Evolutionary conservation across 2,329 filamentous ascomycete species (phyloP).

Genomic region (Diplodia seriata): DNA sequence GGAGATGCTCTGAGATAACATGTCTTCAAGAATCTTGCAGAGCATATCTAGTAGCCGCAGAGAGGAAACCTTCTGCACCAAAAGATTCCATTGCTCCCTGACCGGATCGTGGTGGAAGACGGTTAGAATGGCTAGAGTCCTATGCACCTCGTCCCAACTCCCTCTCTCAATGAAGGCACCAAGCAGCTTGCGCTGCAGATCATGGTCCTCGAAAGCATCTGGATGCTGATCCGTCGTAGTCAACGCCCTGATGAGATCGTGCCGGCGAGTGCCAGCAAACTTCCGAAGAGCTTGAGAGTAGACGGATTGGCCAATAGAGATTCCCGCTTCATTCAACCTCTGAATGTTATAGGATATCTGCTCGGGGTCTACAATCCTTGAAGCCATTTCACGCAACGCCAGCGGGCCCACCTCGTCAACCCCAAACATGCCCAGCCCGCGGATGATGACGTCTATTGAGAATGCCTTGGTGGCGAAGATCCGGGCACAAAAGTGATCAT

Average conservation of each 20-base stretch:
- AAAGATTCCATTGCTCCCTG: slow-evolving; percentile 55
- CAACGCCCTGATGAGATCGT: slow-evolving; percentile 59
- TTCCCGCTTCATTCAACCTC: slow-evolving; percentile 66
- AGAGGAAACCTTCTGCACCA: slow-evolving; percentile 46
- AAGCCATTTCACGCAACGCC: slow-evolving; percentile 77
- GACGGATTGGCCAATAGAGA: slow-evolving; percentile 66
- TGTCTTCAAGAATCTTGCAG: slow-evolving; percentile 54
- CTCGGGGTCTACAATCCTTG: slow-evolving; percentile 65
- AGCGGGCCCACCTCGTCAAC: slow-evolving; percentile 75
- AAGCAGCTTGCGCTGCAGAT: slow-evolving; percentile 63
- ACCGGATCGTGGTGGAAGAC: slow-evolving; percentile 49
- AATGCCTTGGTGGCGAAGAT: slow-evolving; percentile 82
- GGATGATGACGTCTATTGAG: slow-evolving; percentile 73
- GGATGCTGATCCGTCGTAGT: slow-evolving; percentile 69
- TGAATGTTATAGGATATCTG: slow-evolving; percentile 66
- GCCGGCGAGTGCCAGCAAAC: slow-evolving; percentile 66
- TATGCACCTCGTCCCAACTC: slow-evolving; percentile 61
- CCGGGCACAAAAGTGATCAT: slow-evolving; percentile 75
- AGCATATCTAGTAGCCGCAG: slow-evolving; percentile 43
- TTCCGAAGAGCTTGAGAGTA: slow-evolving; percentile 71
- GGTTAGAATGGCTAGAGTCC: slow-evolving; percentile 63
- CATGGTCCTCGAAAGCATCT: slow-evolving; percentile 64
- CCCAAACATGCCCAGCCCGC: slow-evolving; percentile 72
- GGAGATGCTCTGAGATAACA: slow-evolving; percentile 54
- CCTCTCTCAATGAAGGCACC: slow-evolving; percentile 57